Percentiles rank a stretch among this genome's conserved stretches.
These are phyloP conservation scores for Raphanus hybrid DNA, from an alignment of 441 rosid genomes.

Conservation along the genomic window DNA sequence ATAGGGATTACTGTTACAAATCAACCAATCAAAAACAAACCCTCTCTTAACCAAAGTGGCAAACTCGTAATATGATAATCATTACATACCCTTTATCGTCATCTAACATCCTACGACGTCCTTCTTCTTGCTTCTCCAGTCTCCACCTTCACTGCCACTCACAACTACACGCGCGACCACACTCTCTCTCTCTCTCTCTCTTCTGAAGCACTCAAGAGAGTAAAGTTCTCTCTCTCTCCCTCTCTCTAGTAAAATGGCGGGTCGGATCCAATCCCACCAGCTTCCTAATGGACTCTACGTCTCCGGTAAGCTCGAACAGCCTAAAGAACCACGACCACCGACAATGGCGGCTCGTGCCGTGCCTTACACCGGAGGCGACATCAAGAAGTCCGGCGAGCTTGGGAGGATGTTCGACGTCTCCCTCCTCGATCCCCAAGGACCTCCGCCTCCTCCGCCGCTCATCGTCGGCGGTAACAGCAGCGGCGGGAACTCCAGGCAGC, in stretches of 20 bases:
- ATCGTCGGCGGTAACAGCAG: slow-evolving; percentile 42
- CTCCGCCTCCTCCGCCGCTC: slow-evolving; percentile 46
- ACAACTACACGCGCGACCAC: slow-evolving; percentile 30
- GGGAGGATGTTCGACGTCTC: slow-evolving; percentile 98
- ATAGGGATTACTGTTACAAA: slow-evolving; percentile 38
- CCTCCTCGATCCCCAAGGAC: slow-evolving; percentile 59
- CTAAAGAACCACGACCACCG: slow-evolving; percentile 80
- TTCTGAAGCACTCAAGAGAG: slow-evolving; percentile 40
- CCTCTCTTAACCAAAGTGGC: slow-evolving; percentile 23
- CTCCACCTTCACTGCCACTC: slow-evolving; percentile 42
- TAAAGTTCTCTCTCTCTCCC: slow-evolving; percentile 39
- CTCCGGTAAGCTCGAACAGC: slow-evolving; percentile 94
- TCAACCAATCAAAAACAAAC: slow-evolving; percentile 27
- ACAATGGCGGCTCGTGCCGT: slow-evolving; percentile 92
- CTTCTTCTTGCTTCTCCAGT: slow-evolving; percentile 25
- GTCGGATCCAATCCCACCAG: slow-evolving; percentile 97
- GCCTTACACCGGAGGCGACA: slow-evolving; percentile 98
- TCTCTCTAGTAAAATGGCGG: slow-evolving; percentile 65
- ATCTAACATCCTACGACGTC: slow-evolving; percentile 30
- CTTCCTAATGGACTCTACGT: slow-evolving; percentile 96
- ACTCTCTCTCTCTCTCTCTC: slow-evolving; percentile 20
- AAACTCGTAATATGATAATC: slow-evolving; percentile 34
- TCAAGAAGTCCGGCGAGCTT: slow-evolving; percentile 92
- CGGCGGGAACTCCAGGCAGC: slow-evolving; percentile 34
- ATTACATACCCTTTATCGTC: slow-evolving; percentile 31